Conservation (phyloP, 2,329 filamentous ascomycete genomes). For the Nigrospora osmanthi region DNA sequence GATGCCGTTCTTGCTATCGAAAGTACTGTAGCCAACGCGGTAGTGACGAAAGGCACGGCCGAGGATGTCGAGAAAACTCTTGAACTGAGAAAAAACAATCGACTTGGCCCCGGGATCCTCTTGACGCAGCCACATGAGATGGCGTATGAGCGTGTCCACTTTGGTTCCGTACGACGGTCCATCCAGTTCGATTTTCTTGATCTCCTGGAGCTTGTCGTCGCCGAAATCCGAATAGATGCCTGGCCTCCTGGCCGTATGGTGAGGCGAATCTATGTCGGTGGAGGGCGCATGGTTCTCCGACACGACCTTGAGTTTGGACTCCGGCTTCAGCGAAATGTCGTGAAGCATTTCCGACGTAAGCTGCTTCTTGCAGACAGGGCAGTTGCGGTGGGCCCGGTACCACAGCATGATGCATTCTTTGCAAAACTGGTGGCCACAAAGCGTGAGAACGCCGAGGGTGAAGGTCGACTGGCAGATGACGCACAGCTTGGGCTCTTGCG, state of each 20-base stretch:
- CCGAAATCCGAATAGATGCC: constrained; percentile 74
- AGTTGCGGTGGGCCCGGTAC: constrained; percentile 67
- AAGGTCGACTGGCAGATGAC: constrained; percentile 79
- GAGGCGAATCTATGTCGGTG: not conserved
- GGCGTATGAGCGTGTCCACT: constrained; percentile 73
- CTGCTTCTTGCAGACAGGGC: constrained; percentile 74
- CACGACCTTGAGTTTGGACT: constrained; percentile 62
- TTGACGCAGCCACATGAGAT: constrained; percentile 77
- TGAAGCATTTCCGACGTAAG: constrained; percentile 65
- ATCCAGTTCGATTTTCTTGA: constrained; percentile 71
- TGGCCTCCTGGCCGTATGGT: constrained; percentile 20
- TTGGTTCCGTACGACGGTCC: constrained; percentile 79
- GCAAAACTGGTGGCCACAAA: constrained; percentile 90
- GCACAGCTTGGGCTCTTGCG: constrained; percentile 62
- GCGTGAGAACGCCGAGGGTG: constrained; percentile 70
- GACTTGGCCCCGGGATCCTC: constrained; percentile 83
- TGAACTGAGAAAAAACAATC: constrained; percentile 81
- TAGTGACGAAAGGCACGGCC: constrained; percentile 61
- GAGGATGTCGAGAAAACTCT: constrained; percentile 63
- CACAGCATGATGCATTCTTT: constrained; percentile 78
- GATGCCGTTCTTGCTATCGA: constrained; percentile 63
- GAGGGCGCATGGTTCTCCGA: constrained; percentile 36
- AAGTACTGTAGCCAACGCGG: constrained; percentile 64
- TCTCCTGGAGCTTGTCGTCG: constrained; percentile 63
- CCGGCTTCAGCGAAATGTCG: constrained; percentile 70